Percentiles rank a stretch among this genome's conserved stretches.
These are phyloP conservation scores for Backusella morwellensis DNA, from an alignment of 192 early-diverging fungal genomes.

Conservation along the genomic window DNA sequence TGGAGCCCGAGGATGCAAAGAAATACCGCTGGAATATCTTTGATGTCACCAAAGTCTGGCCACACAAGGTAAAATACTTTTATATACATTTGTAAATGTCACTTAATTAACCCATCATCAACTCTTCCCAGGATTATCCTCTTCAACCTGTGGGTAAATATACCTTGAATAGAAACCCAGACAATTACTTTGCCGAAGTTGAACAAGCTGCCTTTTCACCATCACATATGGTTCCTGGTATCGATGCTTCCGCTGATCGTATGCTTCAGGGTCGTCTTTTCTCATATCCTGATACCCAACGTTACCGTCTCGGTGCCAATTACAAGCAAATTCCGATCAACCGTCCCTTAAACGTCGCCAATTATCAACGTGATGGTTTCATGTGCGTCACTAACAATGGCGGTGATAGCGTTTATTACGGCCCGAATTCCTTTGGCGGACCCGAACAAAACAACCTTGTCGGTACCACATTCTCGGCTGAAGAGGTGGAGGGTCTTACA, in stretches of 20 bases:
- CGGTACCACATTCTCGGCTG: constrained; percentile 48
- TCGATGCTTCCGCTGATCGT: constrained; percentile 71
- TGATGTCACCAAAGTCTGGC: constrained; percentile 83
- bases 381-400: constrained; percentile 63
- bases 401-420: constrained; percentile 65
- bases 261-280: constrained; percentile 86
- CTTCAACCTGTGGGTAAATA: constrained; percentile 76
- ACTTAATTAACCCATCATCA: not conserved
- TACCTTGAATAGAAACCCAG: constrained; percentile 76
- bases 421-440: constrained; percentile 63
- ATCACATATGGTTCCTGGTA: constrained; percentile 76
- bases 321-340: constrained; percentile 85
- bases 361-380: constrained; percentile 78
- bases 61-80: constrained; percentile 50
- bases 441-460: constrained; percentile 59
- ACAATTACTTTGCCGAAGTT: constrained; percentile 84
- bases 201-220: constrained; percentile 83
- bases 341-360: constrained; percentile 55
- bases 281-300: constrained; percentile 83
- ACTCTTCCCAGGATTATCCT: constrained; percentile 51
- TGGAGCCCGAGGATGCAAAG: constrained; percentile 65
- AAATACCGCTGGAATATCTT: constrained; percentile 74
- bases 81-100: not conserved
- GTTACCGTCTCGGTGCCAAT: constrained; percentile 81
- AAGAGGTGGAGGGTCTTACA: constrained; percentile 48